Conservation (phyloP, 345 rosid genomes). For the Eucalyptus tenuipes region DNA sequence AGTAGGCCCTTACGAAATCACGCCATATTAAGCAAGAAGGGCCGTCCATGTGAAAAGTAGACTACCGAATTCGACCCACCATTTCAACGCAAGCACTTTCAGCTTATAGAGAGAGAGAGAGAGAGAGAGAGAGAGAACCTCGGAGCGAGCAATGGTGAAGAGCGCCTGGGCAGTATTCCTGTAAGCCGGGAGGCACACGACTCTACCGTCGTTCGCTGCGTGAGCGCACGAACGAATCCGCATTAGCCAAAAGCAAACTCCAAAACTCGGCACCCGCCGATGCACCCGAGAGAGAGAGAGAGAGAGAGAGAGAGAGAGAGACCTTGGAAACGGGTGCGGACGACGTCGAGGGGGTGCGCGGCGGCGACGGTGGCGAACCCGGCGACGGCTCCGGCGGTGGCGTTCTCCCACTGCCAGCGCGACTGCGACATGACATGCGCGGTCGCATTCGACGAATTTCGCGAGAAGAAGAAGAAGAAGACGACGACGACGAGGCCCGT, state of each 20-base stretch:
- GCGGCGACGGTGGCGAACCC: constrained; percentile 84
- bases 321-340: constrained; percentile 95
- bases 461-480: background rate
- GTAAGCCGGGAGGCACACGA: constrained; percentile 50
- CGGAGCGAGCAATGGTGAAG: constrained; percentile 59
- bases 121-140: constrained; percentile 24
- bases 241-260: background rate
- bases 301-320: background rate
- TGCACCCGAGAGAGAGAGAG: background rate
- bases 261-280: background rate
- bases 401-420: constrained; percentile 75
- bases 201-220: constrained; percentile 74
- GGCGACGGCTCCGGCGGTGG: constrained; percentile 78
- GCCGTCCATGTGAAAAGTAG: background rate
- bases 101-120: background rate
- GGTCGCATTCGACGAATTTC: background rate
- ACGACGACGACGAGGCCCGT: background rate
- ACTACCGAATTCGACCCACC: background rate
- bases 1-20: background rate
- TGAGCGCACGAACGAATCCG: background rate
- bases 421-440: background rate
- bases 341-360: constrained; percentile 88
- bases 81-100: background rate
- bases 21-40: background rate
- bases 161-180: constrained; percentile 77